Evolutionary conservation across 805 yeast species (phyloP), one percentile per base, ranked within the genome.

Genomic region (Maudiozyma barnettii): DNA sequence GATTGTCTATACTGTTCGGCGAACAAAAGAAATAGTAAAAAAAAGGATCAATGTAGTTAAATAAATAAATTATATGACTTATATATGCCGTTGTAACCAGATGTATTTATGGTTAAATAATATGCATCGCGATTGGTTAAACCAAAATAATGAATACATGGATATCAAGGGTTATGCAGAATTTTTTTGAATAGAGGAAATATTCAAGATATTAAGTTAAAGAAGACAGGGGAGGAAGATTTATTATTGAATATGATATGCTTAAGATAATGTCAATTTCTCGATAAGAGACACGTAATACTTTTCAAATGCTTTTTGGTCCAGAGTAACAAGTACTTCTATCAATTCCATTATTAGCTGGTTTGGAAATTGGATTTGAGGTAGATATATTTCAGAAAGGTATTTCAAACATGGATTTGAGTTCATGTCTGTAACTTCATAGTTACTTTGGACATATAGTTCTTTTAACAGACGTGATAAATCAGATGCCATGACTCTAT

Each of bases 401-500:
- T 79, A 84, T 47, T 66, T 68, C 20, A 77, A 39, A 39, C 62
- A 59, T 18, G 61, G 58, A 44, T 63, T 64, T 2, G 54, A 46
- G 41, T 49, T 51, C 3, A 53, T 48, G 38, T 57, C 59, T 8
- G 54, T 45, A 3, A 52, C 53, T 4, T 49, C 51, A 6, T 22
- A 7, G 16, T 55, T 58, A 43, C 60, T 61, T 37, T 57, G 59
- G 5, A 68, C 70, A 52, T 71, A 82, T 51, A 85, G 70, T 2
- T 83, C 73, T 54, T 79, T 83, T 60, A 90, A 76, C 20, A 88
- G 67, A 40, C 78, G 70, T 1, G 93, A 78, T 13, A 86, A 70
- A 58, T 91, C 99, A 53, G 79, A 77, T 1, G 88, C 81, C 36
- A 85, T 73, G 49, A 81, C 73, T 57, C 91, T 75, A 54, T 76